phyloP scores from a whole-genome alignment of 2,329 filamentous ascomycete species.

The Plectosphaerella cucumerina region DNA sequence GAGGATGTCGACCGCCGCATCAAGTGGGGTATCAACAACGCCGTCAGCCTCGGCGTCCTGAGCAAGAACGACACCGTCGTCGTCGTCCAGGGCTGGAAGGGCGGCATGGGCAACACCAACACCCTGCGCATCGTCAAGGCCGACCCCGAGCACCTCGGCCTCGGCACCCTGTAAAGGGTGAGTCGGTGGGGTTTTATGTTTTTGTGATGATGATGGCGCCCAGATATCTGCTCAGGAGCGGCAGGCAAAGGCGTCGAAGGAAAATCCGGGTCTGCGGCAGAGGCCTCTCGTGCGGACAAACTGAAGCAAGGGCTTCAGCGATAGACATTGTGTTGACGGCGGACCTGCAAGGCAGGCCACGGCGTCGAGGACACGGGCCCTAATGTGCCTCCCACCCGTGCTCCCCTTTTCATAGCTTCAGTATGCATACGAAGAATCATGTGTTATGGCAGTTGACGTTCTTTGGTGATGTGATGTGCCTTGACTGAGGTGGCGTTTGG shows the following conservation, averaged over 20 bases:
- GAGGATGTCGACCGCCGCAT: constrained; percentile 97
- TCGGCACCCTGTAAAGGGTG: constrained; percentile 37
- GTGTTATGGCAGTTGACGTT: neutral
- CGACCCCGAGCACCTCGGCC: constrained; percentile 53
- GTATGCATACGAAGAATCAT: constrained; percentile 1
- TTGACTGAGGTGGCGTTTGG: too few species aligned
- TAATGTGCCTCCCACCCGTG: neutral
- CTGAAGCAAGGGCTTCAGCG: neutral
- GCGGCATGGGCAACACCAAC: constrained; percentile 89
- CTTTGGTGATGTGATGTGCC: too few species aligned
- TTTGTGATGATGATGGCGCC: neutral
- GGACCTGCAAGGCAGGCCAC: neutral
- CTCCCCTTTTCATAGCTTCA: neutral
- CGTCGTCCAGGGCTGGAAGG: constrained; percentile 87
- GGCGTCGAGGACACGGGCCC: neutral
- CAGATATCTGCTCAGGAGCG: neutral
- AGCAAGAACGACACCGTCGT: constrained; percentile 70
- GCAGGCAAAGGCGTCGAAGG: neutral
- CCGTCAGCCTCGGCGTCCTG: constrained; percentile 76
- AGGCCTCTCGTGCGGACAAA: too few species aligned
- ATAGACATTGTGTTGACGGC: neutral
- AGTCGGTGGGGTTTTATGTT: neutral
- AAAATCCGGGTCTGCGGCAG: neutral
- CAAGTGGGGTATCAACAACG: constrained; percentile 91
- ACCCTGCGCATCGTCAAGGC: constrained; percentile 64